Evolutionary conservation across 2,329 filamentous ascomycete species (phyloP).

Genomic region (Triangularia setosa): DNA sequence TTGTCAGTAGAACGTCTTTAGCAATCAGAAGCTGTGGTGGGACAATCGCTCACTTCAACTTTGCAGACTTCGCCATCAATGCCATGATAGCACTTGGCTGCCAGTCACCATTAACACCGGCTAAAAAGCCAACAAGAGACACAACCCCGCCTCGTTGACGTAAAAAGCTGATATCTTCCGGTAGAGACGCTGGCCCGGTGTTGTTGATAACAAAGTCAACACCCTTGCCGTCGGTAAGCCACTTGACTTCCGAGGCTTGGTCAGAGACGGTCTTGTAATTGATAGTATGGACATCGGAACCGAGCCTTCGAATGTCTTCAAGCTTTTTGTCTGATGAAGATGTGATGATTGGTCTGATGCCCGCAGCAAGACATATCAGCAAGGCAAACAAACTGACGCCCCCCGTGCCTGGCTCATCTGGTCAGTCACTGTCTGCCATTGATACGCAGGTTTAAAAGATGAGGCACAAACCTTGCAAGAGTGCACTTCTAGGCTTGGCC

Average conservation of each 20-base stretch:
- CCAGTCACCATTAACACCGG: conserved; percentile 14
- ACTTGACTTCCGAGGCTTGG: conserved; percentile 19
- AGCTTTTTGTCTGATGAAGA: conserved; percentile 31
- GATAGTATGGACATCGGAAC: conserved; percentile 12
- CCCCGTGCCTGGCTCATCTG: conserved; percentile 22
- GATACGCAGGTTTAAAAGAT: neutral
- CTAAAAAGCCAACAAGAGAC: conserved; percentile 22
- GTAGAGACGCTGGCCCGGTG: conserved; percentile 22
- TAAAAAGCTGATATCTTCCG: conserved; percentile 20
- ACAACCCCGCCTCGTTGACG: conserved; percentile 10
- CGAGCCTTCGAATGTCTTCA: conserved; percentile 21
- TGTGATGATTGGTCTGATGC: conserved; percentile 28
- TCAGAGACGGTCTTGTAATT: conserved; percentile 27
- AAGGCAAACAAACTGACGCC: conserved; percentile 30
- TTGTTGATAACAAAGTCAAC: conserved; percentile 30
- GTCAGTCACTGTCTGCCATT: neutral
- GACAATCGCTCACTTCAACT: conserved; percentile 14
- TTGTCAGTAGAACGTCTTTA: neutral
- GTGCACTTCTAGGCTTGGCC: conserved; percentile 3
- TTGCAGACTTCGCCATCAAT: conserved; percentile 19
- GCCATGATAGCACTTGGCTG: conserved; percentile 15
- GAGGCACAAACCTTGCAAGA: conserved; percentile 14
- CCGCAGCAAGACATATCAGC: conserved; percentile 25
- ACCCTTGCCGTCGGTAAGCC: conserved; percentile 25
- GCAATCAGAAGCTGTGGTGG: neutral